Base-by-base conservation (phyloP, 2,329 filamentous ascomycete species). In the Penicillium sp. region DNA sequence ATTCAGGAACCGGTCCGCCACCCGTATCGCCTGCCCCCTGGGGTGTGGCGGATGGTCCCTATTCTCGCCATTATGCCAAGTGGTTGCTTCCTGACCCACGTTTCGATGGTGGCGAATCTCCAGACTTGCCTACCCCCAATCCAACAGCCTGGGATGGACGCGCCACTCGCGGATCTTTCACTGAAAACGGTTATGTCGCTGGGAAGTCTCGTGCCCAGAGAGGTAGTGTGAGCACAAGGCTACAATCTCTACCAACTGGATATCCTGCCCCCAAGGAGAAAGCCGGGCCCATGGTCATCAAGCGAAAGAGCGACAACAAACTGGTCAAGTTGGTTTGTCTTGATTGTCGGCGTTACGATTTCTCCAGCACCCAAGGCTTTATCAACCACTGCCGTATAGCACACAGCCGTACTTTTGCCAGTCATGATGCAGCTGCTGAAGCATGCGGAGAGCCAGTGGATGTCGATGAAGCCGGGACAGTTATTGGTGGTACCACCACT, bases 321-420 rank as follows among this genome's bases (percentile, higher is more conserved):
- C 86, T 87, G 62, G 93, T 97, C 62, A 95, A 96, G 74, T 82
- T 97, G 49, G 88, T 96, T 61, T 99, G 94, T 77, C 75, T 89
- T 58, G 89, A 94, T 71, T 97, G 94, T 73, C 82, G 91, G 50
- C 83, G 93, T 61, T 90, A 91, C 70, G 90, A 97, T 71, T 97
- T 97, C 68, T 92, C 89, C 56, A 97, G 92, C 76, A 95, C 92
- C 0, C 94, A 97, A 73, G 94, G 94, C n/a, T 97, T 97, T 75
- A 94, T 99, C 77, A 99, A 99, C 69, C 94, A 99, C 70, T 97
- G 93, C 71, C 91, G 94, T 57, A 97, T 99, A 65, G 91, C 92
- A 24, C 94, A 99, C 75, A 89, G 88, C 69, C 83, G 90, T 58
- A 91, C 95, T 62, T 97, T 92, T 79, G 93, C 96, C 75, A 97